These are phyloP conservation scores for Rasamsonia emersonii DNA, from an alignment of 2,329 filamentous ascomycete genomes.

Conservation along the genomic window DNA sequence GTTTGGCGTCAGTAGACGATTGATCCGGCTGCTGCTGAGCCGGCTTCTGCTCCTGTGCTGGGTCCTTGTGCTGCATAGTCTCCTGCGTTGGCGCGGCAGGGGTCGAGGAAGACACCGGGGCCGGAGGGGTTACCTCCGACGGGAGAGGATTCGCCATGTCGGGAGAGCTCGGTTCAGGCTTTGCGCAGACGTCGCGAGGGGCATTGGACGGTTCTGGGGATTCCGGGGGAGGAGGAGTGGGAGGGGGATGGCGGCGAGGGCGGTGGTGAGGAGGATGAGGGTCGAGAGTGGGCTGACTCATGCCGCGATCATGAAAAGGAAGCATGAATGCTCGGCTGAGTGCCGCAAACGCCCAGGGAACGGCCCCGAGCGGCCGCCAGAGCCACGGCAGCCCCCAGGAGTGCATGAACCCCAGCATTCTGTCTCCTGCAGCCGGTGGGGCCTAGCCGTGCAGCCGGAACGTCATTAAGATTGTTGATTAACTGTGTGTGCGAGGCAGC, in stretches of 20 bases:
- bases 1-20: constrained; percentile 46
- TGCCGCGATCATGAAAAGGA: constrained; percentile 22
- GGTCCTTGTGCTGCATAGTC: constrained; percentile 12
- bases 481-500: too few species aligned
- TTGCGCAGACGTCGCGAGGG: constrained; percentile 15
- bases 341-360: too few species aligned
- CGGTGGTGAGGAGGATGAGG: constrained; percentile 6
- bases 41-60: constrained; percentile 5
- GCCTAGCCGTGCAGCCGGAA: too few species aligned
- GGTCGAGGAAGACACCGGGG: constrained; percentile 10
- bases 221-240: constrained; percentile 16
- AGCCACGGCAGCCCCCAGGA: too few species aligned
- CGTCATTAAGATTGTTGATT: too few species aligned
- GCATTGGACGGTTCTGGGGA: constrained; percentile 21
- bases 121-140: constrained; percentile 12
- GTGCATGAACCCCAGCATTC: too few species aligned
- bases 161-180: constrained; percentile 13
- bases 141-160: constrained; percentile 21
- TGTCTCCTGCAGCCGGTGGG: too few species aligned
- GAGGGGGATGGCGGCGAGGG: too few species aligned
- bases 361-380: too few species aligned
- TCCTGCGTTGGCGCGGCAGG: constrained; percentile 12
- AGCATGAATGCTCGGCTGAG: too few species aligned
- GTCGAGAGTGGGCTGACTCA: constrained; percentile 19
- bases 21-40: constrained; percentile 15